Base-by-base conservation (phyloP, 768 basidiomycete genomes). In the Kwoniella europaea region DNA sequence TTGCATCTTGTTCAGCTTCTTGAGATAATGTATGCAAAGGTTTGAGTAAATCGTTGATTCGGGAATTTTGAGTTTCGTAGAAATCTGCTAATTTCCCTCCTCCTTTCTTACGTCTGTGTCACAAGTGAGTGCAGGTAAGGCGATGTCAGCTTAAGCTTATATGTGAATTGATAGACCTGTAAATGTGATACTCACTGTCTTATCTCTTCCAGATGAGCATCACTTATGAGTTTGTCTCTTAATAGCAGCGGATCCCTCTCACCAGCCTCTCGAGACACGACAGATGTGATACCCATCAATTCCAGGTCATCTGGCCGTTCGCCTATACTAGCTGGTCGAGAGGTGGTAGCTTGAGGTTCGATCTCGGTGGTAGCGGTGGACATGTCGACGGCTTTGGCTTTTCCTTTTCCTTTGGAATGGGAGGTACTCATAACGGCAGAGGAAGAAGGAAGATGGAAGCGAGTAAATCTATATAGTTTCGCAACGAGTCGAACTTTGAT, bases 11-110 rank as follows among this genome's bases (percentile, higher is more conserved):
- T 70, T 86, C 88, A 16, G 93, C 94, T 76, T 96, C 92, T 62
- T 89, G 88, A 0, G 93, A 93, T 78, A 94, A 92, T 43, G 91
- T 90, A 44, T 93, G 91, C 88, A 98, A 91, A 0, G 94, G 88
- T 83, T 96, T 97, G 43, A 98, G 87, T 71, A 98, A 84, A n/a
- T 89, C 88, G n/a, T 85, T 81, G 72, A 98, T 96, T 69, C 94
- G 90, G 12, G 77, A 80, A 71, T 84, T 84, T 66, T 84, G 84
- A 4, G 54, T 65, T 29, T 76, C 65, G 66, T 84, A 84, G 65
- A 83, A 84, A 5, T 69, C 63, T 0, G 81, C 75, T n/a, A 84
- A 67, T 59, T 82, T 81, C 57, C 79, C 79, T 52, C 35, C 35
- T 35, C 79, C 79, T 41, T 76, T 79, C 57, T 77, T 78, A 7